Evolutionary conservation across 192 early-diverging fungal species (phyloP), one percentile per base, ranked within the genome.

Genomic region (Coemansia sp.): DNA sequence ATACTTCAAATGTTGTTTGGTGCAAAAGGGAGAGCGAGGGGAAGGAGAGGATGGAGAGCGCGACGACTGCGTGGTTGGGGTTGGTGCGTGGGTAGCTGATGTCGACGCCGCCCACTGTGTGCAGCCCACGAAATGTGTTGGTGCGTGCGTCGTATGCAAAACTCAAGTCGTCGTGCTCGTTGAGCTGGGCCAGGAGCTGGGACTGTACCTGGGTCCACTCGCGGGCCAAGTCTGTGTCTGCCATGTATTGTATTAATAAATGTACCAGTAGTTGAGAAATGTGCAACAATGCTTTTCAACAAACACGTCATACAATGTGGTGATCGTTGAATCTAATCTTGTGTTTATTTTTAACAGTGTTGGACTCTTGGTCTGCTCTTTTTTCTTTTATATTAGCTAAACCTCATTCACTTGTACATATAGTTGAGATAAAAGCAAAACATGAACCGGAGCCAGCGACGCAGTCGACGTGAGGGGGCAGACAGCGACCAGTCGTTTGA

Each of bases 101-200:
- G 56, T 92, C 90, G 4, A 92, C 87, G 28, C 90, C 90, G n/a
- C 85, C 90, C 42, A 92, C 74, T 47, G 84, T 84, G n/a, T 60
- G 44, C 31, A 92, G 63, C 12, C 65, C 68, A n/a, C 25, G 54
- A 11, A 82, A 57, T 25, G 8, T 26, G 2, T 36, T 20, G 34
- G 48, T 50, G 44, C 5, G 22, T 28, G 56, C 5, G 22, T 21
- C 37, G 40, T 50, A 52, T 40, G 37, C 38, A 57, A 74, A 71
- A 23, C 68, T 59, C 7, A 71, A 22, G 2, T 55, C 52, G 57
- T 73, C 68, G 10, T 22, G 36, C 26, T 60, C 44, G 14, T 61
- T 62, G 11, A 57, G 53, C 40, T 25, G 72, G 2, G 46, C 26
- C 19, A 51, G 31, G 44, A 80, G 68, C 68, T 71, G 68, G n/a